Evolutionary conservation across 805 yeast species (phyloP), one percentile per base, ranked within the genome.

Genomic region (Ogataea methanolica): DNA sequence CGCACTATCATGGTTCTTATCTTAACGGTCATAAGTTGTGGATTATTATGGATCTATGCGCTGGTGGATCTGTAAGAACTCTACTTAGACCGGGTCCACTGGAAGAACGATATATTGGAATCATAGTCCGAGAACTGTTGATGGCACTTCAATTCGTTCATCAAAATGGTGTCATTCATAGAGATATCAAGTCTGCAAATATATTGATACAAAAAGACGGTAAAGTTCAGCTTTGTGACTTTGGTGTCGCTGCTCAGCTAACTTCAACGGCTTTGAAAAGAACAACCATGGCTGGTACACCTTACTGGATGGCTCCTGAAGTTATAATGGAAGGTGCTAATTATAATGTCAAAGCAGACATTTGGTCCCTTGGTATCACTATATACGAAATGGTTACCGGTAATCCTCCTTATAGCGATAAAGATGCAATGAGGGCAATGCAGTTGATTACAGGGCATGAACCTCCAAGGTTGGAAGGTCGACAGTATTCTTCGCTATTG

Each of bases 221-320:
- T 6, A 79, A 77, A 44, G 96, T 95, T 5, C 88, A 88, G 60
- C 75, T 94, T 40, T 92, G 98, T 74, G 99, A 94, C 66, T 94
- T 94, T 68, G 99, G 99, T 33, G 99, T 95, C 21, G 99, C 99
- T 0, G 97, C 97, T 1, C 92, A 89, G 62, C 71, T 91, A 39
- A 80, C 95, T 2, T 76, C 91, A 35, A 77, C 83, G 36, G 80
- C 82, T 17, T 65, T 83, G 41, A 88, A 90, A 62, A 75, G 99
- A 57, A 87, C 92, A 34, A 94, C 99, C 0, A 90, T 95, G 80
- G 98, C 96, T 0, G 96, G 96, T 7, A 87, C 96, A 0, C 95
- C 95, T 0, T 94, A 90, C 63, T 94, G 99, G 99, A 94, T 94
- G 99, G 97, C 99, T 0, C 99, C 99, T 0, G 99, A 92, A 65